Evolutionary conservation across 768 basidiomycete species (phyloP), one percentile per base, ranked within the genome.

Genomic region (Calocybe indica): DNA sequence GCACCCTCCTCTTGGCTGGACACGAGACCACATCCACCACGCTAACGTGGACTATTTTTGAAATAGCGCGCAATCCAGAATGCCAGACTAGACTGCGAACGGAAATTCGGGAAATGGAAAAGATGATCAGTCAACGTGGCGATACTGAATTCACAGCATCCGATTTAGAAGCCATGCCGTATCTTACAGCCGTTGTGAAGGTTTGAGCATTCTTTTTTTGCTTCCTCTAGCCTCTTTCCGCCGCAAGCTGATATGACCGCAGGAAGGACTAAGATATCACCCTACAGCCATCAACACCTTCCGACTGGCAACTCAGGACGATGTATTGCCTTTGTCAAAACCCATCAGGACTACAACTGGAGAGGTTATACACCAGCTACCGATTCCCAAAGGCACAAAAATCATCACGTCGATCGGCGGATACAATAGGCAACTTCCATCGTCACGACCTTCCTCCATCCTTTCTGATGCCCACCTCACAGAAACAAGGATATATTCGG

Each of bases 11-110:
- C 30, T 50, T 78, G 32, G 76, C 76, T 5, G 79, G 77, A 1
- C 75, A 85, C 55, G 83, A 84, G 57, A 82, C 81, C 7, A 81
- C 79, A 8, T 72, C 83, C 0, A 79, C 73, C 49, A 71, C 75
- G 0, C 52, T 84, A 39, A 70, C 69, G 45, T 90, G 83, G 81
- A 71, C 75, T 5, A 62, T 88, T 9, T 68, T 83, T 45, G 79
- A 83, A 51, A 70, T 92, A 30, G 74, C 82, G 7, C 73, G 70
- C 31, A 67, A 80, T 52, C 78, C 77, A 0, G 67, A 77, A 6
- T 61, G 80, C 5, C 88, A 92, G 62, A 66, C 63, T 2, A 72
- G 68, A 48, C 74, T 91, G 34, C 76, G 89, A 12, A 58, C 64
- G 0, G 88, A 90, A 64, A 73, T 85, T 36, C 61, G 62, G 56